Conservation (phyloP, 2,329 filamentous ascomycete genomes). For the Coniosporium tulheliwenetii region DNA sequence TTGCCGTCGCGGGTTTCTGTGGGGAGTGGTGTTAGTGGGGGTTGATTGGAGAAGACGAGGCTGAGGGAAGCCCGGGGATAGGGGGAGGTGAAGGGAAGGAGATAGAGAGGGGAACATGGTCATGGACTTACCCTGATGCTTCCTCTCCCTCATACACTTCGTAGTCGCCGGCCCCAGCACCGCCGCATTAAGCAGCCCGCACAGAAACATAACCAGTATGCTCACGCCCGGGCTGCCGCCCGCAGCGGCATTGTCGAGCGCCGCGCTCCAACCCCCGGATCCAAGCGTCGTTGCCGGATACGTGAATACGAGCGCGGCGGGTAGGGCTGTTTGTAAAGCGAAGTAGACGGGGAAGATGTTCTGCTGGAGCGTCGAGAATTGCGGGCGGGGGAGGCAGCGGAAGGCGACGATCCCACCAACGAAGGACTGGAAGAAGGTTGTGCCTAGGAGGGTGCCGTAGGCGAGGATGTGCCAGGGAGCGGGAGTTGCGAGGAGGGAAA, state of each 20-base stretch:
- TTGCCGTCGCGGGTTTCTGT: constrained; percentile 76
- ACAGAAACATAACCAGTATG: constrained; percentile 52
- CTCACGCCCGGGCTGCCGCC: constrained; percentile 23
- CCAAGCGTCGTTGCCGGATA: constrained; percentile 36
- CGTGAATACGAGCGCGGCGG: constrained; percentile 59
- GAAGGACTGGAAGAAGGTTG: constrained; percentile 80
- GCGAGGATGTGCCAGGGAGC: constrained; percentile 27
- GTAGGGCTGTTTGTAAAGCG: constrained; percentile 53
- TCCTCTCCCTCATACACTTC: constrained; percentile 57
- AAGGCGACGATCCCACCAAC: constrained; percentile 58
- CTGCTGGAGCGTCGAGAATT: constrained; percentile 69
- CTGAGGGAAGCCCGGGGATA: too few species aligned
- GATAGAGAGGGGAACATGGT: too few species aligned
- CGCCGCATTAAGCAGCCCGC: constrained; percentile 53
- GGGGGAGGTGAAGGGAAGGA: too few species aligned
- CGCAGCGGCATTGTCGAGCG: too few species aligned
- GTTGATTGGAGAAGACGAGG: too few species aligned
- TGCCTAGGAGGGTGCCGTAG: constrained; percentile 77
- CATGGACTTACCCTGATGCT: constrained; percentile 52
- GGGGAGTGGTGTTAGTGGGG: too few species aligned
- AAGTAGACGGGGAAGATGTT: constrained; percentile 84
- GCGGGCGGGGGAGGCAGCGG: constrained; percentile 57
- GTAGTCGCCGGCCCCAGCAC: constrained; percentile 63
- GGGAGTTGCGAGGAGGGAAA: constrained; percentile 57
- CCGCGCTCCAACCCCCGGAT: too few species aligned